These are phyloP conservation scores for Suillus americanus DNA, from an alignment of 768 basidiomycete genomes.

Conservation along the genomic window DNA sequence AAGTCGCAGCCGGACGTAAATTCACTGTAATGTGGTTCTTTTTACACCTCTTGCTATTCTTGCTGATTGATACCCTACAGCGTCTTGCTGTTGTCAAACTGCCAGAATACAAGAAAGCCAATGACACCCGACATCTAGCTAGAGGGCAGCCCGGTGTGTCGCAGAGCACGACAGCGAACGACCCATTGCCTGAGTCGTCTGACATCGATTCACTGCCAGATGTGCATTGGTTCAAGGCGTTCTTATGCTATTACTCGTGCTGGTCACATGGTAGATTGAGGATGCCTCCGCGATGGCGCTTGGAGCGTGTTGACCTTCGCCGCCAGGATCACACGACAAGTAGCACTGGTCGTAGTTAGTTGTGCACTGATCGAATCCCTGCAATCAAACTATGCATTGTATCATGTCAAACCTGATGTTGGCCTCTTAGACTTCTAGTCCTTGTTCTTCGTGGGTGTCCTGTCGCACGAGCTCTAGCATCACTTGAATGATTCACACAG, in stretches of 20 bases:
- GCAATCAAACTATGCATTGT: not conserved
- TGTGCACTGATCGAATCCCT: not conserved
- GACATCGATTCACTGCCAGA: not conserved
- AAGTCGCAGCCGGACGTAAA: not conserved
- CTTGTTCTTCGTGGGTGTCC: not conserved
- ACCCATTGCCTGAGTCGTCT: not conserved
- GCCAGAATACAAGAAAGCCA: not conserved
- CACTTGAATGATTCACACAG: not conserved
- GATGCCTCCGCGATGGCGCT: not conserved
- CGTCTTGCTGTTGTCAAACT: not conserved
- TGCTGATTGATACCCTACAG: not conserved
- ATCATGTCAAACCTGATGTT: not conserved
- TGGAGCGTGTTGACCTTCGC: not conserved
- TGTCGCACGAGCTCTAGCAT: not conserved
- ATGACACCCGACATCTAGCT: not conserved
- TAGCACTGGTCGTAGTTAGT: not conserved
- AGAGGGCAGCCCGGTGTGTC: not conserved
- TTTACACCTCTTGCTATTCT: no score
- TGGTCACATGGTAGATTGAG: conserved; percentile 1
- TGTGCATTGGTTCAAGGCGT: not conserved
- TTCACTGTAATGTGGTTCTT: not conserved
- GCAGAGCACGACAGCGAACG: not conserved
- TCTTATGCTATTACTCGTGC: not conserved
- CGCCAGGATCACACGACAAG: not conserved
- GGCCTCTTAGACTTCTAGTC: not conserved